These are phyloP conservation scores for Sordariomycetes sp. DNA, from an alignment of 2,329 filamentous ascomycete genomes.

Conservation along the genomic window DNA sequence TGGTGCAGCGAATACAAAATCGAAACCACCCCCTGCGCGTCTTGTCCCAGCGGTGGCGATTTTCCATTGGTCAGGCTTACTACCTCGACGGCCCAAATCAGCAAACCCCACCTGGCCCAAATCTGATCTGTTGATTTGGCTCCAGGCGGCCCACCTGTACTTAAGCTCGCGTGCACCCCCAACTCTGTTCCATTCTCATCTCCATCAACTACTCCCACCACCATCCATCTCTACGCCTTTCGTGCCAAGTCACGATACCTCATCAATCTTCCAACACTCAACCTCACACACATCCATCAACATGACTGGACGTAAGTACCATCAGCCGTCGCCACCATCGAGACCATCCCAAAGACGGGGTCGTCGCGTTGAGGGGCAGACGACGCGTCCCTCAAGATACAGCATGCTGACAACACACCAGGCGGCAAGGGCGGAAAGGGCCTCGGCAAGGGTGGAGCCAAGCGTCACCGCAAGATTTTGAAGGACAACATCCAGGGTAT, in stretches of 20 bases:
- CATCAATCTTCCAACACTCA: conserved; percentile 5
- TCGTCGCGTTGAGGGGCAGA: neutral
- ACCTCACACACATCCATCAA: conserved; percentile 10
- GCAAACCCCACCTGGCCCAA: neutral
- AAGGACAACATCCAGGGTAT: conserved; percentile 99
- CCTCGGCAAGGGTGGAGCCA: conserved; percentile 95
- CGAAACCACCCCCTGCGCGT: no score
- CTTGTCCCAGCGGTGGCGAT: neutral
- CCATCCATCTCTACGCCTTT: conserved; percentile 5
- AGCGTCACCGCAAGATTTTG: conserved; percentile 98
- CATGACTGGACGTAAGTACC: conserved; percentile 26
- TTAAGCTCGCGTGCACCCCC: conserved; percentile 25
- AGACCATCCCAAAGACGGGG: neutral
- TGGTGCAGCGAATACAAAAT: no score
- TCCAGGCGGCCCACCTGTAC: conserved; percentile 29
- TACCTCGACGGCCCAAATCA: neutral
- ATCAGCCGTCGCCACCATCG: neutral
- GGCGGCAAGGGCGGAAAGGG: conserved; percentile 96
- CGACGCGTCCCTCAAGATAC: conserved; percentile 11
- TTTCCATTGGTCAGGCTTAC: neutral
- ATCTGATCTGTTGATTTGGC: conserved; percentile 26
- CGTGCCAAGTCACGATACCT: neutral
- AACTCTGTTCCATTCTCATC: conserved; percentile 7
- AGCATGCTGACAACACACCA: conserved; percentile 40
- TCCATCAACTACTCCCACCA: conserved; percentile 7